Evolutionary conservation across 768 basidiomycete genomes (phyloP).

Genomic region (Dentipellis fragilis): DNA sequence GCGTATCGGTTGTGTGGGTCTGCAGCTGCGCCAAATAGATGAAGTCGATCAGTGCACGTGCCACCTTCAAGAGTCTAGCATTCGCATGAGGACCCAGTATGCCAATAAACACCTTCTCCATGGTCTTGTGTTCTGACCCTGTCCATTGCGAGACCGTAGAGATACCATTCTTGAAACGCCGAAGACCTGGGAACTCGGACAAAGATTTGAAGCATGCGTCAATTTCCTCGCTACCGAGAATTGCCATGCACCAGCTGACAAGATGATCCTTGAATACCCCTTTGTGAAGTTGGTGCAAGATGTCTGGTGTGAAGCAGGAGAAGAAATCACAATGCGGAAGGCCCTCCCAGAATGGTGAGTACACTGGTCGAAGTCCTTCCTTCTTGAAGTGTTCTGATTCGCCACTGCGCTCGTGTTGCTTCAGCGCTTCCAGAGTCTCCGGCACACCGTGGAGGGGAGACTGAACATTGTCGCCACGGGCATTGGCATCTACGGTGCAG

Average conservation of each 20-base stretch:
- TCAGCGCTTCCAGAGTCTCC: not conserved
- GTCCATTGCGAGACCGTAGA: constrained; percentile 31
- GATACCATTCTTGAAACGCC: constrained; percentile 35
- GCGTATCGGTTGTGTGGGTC: constrained; percentile 20
- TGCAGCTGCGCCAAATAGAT: constrained; percentile 27
- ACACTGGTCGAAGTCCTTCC: constrained; percentile 7
- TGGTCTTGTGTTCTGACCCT: constrained; percentile 31
- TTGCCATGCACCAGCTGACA: constrained; percentile 18
- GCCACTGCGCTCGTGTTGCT: no score
- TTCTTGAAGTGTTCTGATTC: constrained; percentile 3
- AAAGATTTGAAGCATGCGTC: constrained; percentile 27
- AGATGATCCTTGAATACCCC: constrained; percentile 37
- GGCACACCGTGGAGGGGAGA: not conserved
- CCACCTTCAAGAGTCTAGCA: not conserved
- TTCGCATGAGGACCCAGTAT: not conserved
- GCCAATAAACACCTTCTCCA: constrained; percentile 14
- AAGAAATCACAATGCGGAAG: constrained; percentile 23
- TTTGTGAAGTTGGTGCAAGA: constrained; percentile 40
- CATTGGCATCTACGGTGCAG: constrained; percentile 4
- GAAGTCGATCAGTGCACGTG: constrained; percentile 23
- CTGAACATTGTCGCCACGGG: constrained; percentile 6
- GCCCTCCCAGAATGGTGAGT: constrained; percentile 29
- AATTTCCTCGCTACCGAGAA: constrained; percentile 19
- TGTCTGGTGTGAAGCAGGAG: constrained; percentile 25
- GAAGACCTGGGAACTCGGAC: constrained; percentile 22